phyloP scores from a whole-genome alignment of 192 early-diverging fungal genomes.

The Mortierella alpina region DNA sequence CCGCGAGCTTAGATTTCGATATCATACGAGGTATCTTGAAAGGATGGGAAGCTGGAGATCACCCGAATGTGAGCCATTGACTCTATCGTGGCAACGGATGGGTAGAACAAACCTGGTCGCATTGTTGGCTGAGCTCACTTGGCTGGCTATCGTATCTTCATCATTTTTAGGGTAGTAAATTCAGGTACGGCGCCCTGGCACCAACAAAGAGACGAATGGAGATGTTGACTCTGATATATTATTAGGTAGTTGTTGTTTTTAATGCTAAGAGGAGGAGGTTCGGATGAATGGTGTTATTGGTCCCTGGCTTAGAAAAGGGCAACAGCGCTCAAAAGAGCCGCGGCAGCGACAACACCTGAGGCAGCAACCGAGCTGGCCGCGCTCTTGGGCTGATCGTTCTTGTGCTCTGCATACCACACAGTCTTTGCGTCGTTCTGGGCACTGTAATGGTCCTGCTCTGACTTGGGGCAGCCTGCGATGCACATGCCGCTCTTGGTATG shows the following conservation, averaged over 20 bases:
- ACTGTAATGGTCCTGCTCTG: constrained; percentile 30
- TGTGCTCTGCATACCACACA: not conserved
- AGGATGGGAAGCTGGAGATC: no score
- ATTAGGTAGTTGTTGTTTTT: not conserved
- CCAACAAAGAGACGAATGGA: no score
- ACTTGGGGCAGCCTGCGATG: constrained; percentile 12
- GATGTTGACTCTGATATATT: not conserved
- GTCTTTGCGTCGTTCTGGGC: constrained; percentile 17
- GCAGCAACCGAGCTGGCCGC: constrained; percentile 6
- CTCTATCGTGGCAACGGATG: no score
- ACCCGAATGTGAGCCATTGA: no score
- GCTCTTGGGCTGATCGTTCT: not conserved
- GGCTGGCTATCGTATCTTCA: no score
- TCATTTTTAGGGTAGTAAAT: no score
- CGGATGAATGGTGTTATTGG: not conserved
- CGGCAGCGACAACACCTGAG: constrained; percentile 24
- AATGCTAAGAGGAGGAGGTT: not conserved
- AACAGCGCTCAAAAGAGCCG: constrained; percentile 7
- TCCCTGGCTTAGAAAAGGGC: constrained; percentile 19
- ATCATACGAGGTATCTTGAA: no score
- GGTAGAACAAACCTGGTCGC: no score
- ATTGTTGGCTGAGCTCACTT: no score
- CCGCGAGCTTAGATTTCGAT: no score
- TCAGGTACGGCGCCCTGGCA: no score
- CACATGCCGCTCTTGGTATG: constrained; percentile 50